Evolutionary conservation across 371 early-diverging fungal genomes (phyloP), one percentile per base, ranked within the genome.

Genomic region (Gilbertella persicaria): DNA sequence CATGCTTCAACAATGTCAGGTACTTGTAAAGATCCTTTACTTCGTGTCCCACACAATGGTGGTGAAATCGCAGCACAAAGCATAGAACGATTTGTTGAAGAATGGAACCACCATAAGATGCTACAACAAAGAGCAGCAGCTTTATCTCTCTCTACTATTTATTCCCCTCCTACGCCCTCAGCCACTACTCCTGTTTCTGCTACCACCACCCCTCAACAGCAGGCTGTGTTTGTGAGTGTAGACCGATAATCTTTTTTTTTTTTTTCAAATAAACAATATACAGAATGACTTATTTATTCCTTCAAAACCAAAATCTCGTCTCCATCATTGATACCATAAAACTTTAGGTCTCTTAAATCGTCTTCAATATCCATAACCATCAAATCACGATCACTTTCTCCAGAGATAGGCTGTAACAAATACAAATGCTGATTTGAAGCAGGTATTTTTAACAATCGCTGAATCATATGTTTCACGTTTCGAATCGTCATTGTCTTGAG

Each of bases 41-140:
- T 69, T n/a, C 26, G 69, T 35, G 71, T 81, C 12, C 73, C 71
- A 13, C 78, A 84, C 41, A 72, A 84, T 24, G 84, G 84, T 4
- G 84, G 84, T 10, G 79, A 73, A 45, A 69, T 84, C 7, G 80
- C 80, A 4, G 80, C 82, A 0, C 46, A 51, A 10, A 68, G 60
- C 8, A 35, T 81, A n/a, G 78, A 80, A 42, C 55, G 58, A 23
- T 81, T 80, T 57, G 79, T 79, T 39, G 53, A 46, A 16, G 75
- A 78, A 44, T 67, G 78, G 71, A 64, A 58, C 5, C 37, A 23
- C 23, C 13, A 39, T 4, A 20, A 42, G 23, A 7, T 7, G 23
- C 20, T 23, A 12, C 41, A 41, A 41, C 41, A 19, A 14, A 41
- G 13, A 12, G 24, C 20, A 2, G 23, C 20, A 4, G 20, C 24